These are phyloP conservation scores for Populus pruinosa DNA, from an alignment of 345 rosid species.

Conservation along the genomic window DNA sequence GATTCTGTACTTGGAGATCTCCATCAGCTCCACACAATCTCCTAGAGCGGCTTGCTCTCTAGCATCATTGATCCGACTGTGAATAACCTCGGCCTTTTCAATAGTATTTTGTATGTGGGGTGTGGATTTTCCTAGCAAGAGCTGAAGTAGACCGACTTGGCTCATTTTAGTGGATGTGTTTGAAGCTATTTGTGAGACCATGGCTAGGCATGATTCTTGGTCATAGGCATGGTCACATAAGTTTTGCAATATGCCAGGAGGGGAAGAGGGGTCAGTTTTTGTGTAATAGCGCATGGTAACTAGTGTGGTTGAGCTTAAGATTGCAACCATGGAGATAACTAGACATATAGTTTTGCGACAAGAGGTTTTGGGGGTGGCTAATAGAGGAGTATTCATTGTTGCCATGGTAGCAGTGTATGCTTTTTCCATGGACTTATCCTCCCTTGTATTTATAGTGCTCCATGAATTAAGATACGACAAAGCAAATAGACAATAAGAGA, in stretches of 20 bases:
- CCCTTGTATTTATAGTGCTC: too few relatives aligned
- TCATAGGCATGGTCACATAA: background rate
- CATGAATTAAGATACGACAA: too few relatives aligned
- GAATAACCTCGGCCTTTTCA: conserved; percentile 11
- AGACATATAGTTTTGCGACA: conserved; percentile 27
- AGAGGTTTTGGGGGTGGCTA: conserved; percentile 37
- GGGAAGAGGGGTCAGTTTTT: background rate
- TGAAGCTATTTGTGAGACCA: conserved; percentile 34
- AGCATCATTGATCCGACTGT: conserved; percentile 31
- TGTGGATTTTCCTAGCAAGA: conserved; percentile 35
- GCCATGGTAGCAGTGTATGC: conserved; percentile 22
- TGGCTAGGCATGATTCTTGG: conserved; percentile 32
- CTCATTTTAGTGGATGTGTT: conserved; percentile 16
- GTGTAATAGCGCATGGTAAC: background rate
- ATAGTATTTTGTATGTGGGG: conserved; percentile 24
- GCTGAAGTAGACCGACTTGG: conserved; percentile 22
- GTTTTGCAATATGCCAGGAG: background rate
- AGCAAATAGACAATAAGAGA: too few relatives aligned
- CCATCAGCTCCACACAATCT: conserved; percentile 62
- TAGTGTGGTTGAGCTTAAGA: conserved; percentile 24
- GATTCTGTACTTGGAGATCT: conserved; percentile 45
- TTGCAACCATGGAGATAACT: conserved; percentile 37
- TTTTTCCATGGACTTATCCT: too few relatives aligned
- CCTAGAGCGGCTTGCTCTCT: conserved; percentile 35
- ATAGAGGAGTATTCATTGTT: conserved; percentile 38